These are phyloP conservation scores for Purpureocillium lavendulum DNA, from an alignment of 2,329 filamentous ascomycete species.

Conservation along the genomic window DNA sequence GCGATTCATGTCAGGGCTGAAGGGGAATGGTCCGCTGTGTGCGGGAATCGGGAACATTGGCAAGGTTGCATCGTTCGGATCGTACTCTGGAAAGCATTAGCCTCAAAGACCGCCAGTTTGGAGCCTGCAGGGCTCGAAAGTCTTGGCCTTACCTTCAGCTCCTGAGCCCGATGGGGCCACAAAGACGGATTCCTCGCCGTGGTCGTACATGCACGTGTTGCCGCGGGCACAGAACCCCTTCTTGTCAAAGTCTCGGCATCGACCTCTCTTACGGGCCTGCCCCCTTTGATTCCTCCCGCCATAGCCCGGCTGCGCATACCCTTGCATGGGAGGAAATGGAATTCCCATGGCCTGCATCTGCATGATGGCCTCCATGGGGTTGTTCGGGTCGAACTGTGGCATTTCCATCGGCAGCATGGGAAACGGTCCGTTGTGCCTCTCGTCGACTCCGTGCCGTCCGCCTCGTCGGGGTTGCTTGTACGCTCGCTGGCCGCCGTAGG, in stretches of 20 bases:
- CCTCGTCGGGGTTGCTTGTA: slow-evolving; percentile 55
- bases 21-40: slow-evolving; percentile 12
- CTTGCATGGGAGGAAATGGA: slow-evolving; percentile 29
- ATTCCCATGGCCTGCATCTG: slow-evolving; percentile 52
- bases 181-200: slow-evolving; percentile 45
- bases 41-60: slow-evolving; percentile 9
- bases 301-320: slow-evolving; percentile 21
- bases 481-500: slow-evolving; percentile 29
- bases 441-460: slow-evolving; percentile 22
- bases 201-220: slow-evolving; percentile 60
- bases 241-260: slow-evolving; percentile 63
- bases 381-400: slow-evolving; percentile 47
- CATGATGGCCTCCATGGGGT: slow-evolving; percentile 53
- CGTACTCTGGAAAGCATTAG: slow-evolving; percentile 18
- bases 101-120: too few relatives aligned
- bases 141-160: slow-evolving; percentile 20
- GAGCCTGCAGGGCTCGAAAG: too few relatives aligned
- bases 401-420: slow-evolving; percentile 17
- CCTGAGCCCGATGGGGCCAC: slow-evolving; percentile 17
- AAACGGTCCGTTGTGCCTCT: slow-evolving; percentile 9
- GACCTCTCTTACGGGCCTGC: slow-evolving; percentile 30
- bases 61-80: slow-evolving; percentile 20
- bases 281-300: slow-evolving; percentile 10
- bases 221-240: slow-evolving; percentile 66
- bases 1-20: slow-evolving; percentile 15